phyloP scores from a whole-genome alignment of 2,329 filamentous ascomycete genomes.

The Cercospora sp. region DNA sequence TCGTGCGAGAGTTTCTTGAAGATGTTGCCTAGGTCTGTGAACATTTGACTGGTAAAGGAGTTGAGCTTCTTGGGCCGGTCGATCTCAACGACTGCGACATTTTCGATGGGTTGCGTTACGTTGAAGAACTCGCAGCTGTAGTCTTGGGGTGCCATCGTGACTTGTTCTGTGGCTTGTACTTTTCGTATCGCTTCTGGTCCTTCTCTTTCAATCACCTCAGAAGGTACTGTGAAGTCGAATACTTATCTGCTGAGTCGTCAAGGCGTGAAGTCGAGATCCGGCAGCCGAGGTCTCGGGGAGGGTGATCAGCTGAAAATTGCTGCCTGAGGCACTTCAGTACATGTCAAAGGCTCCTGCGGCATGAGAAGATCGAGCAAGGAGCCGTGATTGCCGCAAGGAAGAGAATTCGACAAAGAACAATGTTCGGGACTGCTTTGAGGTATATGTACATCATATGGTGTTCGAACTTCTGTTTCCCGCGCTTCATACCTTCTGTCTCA shows the following conservation, averaged over 20 bases:
- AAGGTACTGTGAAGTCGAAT: not conserved
- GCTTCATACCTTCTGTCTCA: not conserved
- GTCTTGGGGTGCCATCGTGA: slow-evolving; percentile 23
- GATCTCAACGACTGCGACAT: slow-evolving; percentile 85
- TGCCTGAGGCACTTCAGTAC: not conserved
- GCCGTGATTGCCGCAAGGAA: not conserved
- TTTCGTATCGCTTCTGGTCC: not conserved
- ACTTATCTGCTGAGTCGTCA: not conserved
- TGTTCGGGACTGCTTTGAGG: not conserved
- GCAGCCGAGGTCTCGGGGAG: not conserved
- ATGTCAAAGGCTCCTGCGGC: not conserved
- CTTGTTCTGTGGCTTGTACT: not conserved
- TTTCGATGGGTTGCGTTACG: slow-evolving; percentile 66
- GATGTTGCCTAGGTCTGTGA: slow-evolving; percentile 73
- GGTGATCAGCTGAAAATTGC: not conserved
- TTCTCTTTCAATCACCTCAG: not conserved
- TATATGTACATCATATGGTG: not conserved
- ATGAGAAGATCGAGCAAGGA: not conserved
- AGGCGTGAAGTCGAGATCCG: not conserved
- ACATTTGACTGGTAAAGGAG: slow-evolving; percentile 71
- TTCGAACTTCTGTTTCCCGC: not conserved
- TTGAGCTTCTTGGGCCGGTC: slow-evolving; percentile 86
- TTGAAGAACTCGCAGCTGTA: slow-evolving; percentile 27
- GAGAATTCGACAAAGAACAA: not conserved
- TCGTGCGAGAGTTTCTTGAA: slow-evolving; percentile 73